These are phyloP conservation scores for Puccinia polysora DNA, from an alignment of 1,284 basidiomycete genomes.

Conservation along the genomic window DNA sequence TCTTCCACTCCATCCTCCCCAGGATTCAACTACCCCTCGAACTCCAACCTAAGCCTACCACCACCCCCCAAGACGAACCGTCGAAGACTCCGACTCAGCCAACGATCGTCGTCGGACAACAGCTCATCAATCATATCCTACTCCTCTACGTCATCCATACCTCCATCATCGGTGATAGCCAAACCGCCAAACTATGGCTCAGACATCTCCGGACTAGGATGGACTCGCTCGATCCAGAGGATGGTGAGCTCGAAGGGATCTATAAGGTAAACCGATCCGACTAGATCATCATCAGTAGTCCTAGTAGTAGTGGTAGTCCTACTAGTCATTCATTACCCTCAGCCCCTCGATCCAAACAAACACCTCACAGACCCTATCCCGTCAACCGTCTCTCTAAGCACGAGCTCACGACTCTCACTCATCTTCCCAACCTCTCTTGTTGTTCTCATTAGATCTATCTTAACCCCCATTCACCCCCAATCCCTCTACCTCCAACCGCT, in stretches of 20 bases:
- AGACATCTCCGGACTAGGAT: background rate
- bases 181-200: constrained; percentile 14
- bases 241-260: background rate
- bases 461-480: background rate
- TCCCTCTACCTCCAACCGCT: background rate
- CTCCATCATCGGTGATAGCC: background rate
- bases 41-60: background rate
- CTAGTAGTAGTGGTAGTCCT: no score
- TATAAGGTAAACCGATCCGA: constrained; percentile 9
- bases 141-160: constrained; percentile 12
- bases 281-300: no score
- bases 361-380: no score
- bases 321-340: no score
- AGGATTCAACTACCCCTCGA: constrained; percentile 1
- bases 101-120: background rate
- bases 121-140: background rate
- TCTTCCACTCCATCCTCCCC: background rate
- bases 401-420: no score
- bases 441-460: constrained; percentile 20
- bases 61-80: no score
- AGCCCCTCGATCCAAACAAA: no score
- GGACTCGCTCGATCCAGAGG: background rate
- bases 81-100: background rate
- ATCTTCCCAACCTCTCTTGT: background rate
- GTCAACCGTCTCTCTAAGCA: no score